Percentiles rank a stretch among this genome's conserved stretches.
Evolutionary conservation across 202 grass and related monocot species (phyloP).

Genomic region (Thinopyrum obtusiflorum): DNA sequence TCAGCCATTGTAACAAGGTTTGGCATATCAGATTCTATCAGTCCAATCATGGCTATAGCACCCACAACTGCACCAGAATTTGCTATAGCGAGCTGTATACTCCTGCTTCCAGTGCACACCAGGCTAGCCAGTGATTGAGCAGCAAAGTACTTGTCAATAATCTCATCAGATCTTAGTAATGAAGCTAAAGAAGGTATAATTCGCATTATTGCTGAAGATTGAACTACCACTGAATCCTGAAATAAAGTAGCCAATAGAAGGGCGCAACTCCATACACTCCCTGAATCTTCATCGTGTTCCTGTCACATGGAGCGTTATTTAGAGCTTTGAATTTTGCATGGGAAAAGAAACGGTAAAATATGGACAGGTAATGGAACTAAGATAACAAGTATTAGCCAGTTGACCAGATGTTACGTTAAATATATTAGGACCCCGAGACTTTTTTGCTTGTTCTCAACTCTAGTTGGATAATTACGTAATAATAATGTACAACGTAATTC

Average conservation of each 20-base stretch:
- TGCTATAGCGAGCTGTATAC: conserved; percentile 70
- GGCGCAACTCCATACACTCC: conserved; percentile 66
- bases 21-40: conserved; percentile 69
- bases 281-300: conserved; percentile 72
- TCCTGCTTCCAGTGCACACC: conserved; percentile 69
- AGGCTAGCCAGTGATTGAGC: conserved; percentile 91
- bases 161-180: conserved; percentile 77
- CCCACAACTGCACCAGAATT: conserved; percentile 84
- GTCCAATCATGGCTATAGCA: conserved; percentile 75
- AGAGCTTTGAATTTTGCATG: conserved; percentile 17
- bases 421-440: background rate
- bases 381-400: conserved; percentile 5
- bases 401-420: background rate
- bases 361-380: conserved; percentile 16
- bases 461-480: background rate
- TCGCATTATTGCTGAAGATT: conserved; percentile 64
- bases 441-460: background rate
- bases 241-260: conserved; percentile 96
- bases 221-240: conserved; percentile 72
- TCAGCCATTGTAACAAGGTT: conserved; percentile 58
- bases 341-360: conserved; percentile 24
- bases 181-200: conserved; percentile 70
- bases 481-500: background rate
- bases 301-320: conserved; percentile 41
- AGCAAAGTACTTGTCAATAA: conserved; percentile 76